Evolutionary conservation across 2,329 filamentous ascomycete species (phyloP), one percentile per base, ranked within the genome.

Genomic region (Ceratocystis smalleyi): DNA sequence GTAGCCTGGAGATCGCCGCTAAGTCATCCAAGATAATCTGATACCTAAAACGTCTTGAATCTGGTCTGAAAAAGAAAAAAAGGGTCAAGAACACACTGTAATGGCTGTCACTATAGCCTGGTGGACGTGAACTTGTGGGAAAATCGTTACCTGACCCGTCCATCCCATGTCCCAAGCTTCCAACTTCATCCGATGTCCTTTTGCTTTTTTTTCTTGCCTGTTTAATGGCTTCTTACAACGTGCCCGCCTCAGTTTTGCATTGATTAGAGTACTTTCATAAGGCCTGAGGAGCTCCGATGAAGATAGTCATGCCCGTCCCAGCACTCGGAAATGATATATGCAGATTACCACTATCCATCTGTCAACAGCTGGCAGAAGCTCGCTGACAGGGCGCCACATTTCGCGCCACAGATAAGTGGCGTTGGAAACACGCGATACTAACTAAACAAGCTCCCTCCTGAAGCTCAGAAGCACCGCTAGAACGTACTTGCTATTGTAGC

Each of bases 31-130:
- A 57, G 12, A 17, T 12, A 57, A 57, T 12, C 54, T 57, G 54
- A 57, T 30, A 57, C 54, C 30, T 57, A 27, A 57, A n/a, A 57
- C 32, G 54, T 57, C 54, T 57, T 32, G 54, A 32, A 27, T 57
- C 54, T 19, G 8, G 15, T 7, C 27, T 35, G 54, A 35, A 57
- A 35, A 57, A n/a, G n/a, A n/a, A 32, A 55, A 2, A 12, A 49
- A 49, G 5, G 22, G 5, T 2, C 6, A 27, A 32, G 22, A 49
- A 19, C 35, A 40, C 35, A 12, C 12, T 40, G 35, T 15, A 32
- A 32, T 32, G 30, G 45, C 45, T 22, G 10, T 49, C 45, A 22
- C 12, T 24, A 24, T 24, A 51, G 22, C 22, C 15, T 15, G 54
- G 27, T 35, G 54, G 35, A 19, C 15, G n/a, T 57, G 54, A n/a